Percentiles rank a stretch among this genome's conserved stretches.
These are phyloP conservation scores for Exophiala alcalophila DNA, from an alignment of 2,329 filamentous ascomycete genomes.

Conservation along the genomic window DNA sequence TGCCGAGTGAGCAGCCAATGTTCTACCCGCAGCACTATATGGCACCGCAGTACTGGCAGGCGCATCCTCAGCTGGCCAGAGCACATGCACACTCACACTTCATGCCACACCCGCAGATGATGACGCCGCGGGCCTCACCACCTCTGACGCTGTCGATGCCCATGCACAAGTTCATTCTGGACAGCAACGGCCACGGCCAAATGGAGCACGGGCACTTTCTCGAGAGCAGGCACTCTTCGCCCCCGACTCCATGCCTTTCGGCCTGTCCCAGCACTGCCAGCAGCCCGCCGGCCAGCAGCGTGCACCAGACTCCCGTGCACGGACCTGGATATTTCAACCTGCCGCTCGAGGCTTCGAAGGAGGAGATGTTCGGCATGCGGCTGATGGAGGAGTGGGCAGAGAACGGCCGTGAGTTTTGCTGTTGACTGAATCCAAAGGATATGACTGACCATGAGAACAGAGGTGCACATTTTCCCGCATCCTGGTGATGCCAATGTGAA, in stretches of 20 bases:
- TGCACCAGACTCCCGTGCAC: constrained; percentile 29
- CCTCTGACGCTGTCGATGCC: constrained; percentile 73
- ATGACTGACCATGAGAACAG: constrained; percentile 21
- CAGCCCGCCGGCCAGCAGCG: constrained; percentile 74
- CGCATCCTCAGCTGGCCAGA: constrained; percentile 48
- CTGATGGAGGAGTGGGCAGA: constrained; percentile 28
- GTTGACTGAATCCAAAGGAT: not conserved
- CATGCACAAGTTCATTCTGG: constrained; percentile 43
- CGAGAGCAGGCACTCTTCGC: constrained; percentile 58
- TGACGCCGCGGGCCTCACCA: constrained; percentile 75
- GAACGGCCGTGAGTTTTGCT: constrained; percentile 27
- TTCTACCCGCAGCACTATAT: constrained; percentile 42
- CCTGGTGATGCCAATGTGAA: constrained; percentile 30
- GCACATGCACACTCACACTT: constrained; percentile 47
- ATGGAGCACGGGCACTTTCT: constrained; percentile 30
- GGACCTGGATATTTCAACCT: constrained; percentile 29
- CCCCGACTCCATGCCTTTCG: constrained; percentile 82
- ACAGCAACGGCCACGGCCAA: constrained; percentile 26
- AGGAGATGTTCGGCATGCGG: constrained; percentile 27
- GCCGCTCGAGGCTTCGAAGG: constrained; percentile 27
- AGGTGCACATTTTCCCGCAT: constrained; percentile 32
- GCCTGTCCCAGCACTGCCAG: constrained; percentile 79
- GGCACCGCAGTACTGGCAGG: constrained; percentile 38
- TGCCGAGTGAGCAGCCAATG: constrained; percentile 54
- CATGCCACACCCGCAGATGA: constrained; percentile 33